Base-by-base conservation (phyloP, 805 yeast genomes). In the Wickerhamomyces chaumierensis region DNA sequence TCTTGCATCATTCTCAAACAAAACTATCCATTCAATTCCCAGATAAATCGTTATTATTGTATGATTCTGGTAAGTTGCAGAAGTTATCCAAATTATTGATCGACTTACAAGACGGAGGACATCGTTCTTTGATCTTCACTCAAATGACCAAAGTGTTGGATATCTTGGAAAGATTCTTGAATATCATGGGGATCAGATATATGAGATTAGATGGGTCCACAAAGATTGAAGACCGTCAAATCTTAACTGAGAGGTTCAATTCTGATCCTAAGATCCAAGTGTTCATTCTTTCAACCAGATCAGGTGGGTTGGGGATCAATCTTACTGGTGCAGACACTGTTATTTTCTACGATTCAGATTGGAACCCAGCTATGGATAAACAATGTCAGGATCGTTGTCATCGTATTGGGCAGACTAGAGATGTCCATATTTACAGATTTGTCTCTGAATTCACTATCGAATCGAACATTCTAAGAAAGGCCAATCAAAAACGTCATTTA, bases 311-410 rank as follows among this genome's bases (percentile, higher is more conserved):
- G 48, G 99, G 99, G 56, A 92, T 92, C 57, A 92, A 92, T 54
- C 64, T 92, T 47, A 92, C 98, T 0, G 99, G 97, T 55, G 99
- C 99, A 0, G 99, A 92, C 54, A 92, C 98, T 0, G 99, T 92
- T 34, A 86, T 92, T 7, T 94, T 92, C 62, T 92, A 94, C 58
- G 99, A 92, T 60, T 86, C 96, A 3, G 98, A 90, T 61, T 90
- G 98, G 98, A 92, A 92, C 56, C 99, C 99, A 2, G 95, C 97
- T 1, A 92, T 92, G 96, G 99, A 92, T 58, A 86, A 87, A 55
- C 99, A 92, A 61, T 92, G 98, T 63, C 98, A 92, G 61, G 99
- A 92, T 62, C 78, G 99, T 59, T 92, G 97, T 62, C 99, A 92
- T 58, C 81, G 99, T 67, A 92, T 92, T 57, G 99, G 99, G 6